Percentiles rank a stretch among this genome's conserved stretches.
These are phyloP conservation scores for Lactarius deliciosus DNA, from an alignment of 768 basidiomycete species.

Conservation along the genomic window DNA sequence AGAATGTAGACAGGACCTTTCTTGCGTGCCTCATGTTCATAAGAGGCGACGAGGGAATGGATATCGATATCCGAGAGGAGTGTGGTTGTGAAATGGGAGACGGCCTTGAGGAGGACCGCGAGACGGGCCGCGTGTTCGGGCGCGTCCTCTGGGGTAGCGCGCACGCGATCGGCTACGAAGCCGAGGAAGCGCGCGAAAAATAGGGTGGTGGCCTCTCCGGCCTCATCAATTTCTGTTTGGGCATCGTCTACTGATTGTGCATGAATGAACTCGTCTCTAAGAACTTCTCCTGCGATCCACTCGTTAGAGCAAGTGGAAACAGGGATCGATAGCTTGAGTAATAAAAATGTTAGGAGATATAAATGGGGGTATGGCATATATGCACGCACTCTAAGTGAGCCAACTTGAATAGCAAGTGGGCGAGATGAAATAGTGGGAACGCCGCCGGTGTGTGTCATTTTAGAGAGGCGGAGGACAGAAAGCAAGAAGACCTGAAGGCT, in stretches of 20 bases:
- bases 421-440: conserved; percentile 38
- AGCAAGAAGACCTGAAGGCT: conserved; percentile 27
- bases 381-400: conserved; percentile 39
- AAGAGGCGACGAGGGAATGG: conserved; percentile 75
- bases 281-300: conserved; percentile 92
- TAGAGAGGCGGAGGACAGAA: conserved; percentile 20
- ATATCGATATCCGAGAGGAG: conserved; percentile 76
- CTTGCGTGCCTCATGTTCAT: conserved; percentile 73
- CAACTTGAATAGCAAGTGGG: conserved; percentile 38
- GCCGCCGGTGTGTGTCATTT: conserved; percentile 40
- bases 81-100: conserved; percentile 73
- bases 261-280: conserved; percentile 84
- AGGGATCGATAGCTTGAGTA: conserved; percentile 73
- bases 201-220: conserved; percentile 67
- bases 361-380: conserved; percentile 9
- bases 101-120: conserved; percentile 68
- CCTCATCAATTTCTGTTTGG: conserved; percentile 55
- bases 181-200: conserved; percentile 81
- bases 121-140: conserved; percentile 44
- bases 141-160: conserved; percentile 52
- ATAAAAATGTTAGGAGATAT: conserved; percentile 11
- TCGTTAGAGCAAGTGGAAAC: conserved; percentile 78
- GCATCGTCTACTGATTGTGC: conserved; percentile 57
- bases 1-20: conserved; percentile 78
- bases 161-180: conserved; percentile 65